phyloP scores from a whole-genome alignment of 768 basidiomycete genomes.

The Boletellus sp. region DNA sequence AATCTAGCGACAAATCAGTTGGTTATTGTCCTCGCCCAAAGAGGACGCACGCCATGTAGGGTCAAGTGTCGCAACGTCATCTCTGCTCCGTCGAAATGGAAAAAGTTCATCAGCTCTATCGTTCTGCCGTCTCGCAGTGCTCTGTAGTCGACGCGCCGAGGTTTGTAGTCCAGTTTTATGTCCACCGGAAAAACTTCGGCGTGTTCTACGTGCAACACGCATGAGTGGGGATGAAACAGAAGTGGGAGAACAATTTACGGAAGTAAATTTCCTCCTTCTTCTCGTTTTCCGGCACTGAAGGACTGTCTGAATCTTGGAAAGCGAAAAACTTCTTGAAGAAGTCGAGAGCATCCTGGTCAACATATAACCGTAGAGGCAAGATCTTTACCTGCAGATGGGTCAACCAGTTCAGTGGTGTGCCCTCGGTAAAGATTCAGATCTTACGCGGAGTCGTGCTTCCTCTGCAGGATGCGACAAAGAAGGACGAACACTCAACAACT shows the following conservation, averaged over 20 bases:
- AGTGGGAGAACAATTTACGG: conserved; percentile 46
- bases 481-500: conserved; percentile 72
- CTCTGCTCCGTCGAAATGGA: conserved; percentile 98
- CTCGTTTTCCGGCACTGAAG: conserved; percentile 32
- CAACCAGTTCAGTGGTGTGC: not conserved
- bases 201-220: conserved; percentile 52
- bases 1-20: conserved; percentile 51
- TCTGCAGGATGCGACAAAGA: conserved; percentile 62
- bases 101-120: conserved; percentile 99
- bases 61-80: conserved; percentile 96
- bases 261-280: conserved; percentile 59
- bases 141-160: conserved; percentile 90
- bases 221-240: conserved; percentile 6
- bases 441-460: conserved; percentile 70
- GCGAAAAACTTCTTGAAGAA: conserved; percentile 96
- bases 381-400: conserved; percentile 67
- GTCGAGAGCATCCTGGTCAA: conserved; percentile 98
- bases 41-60: conserved; percentile 72
- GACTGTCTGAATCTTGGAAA: conserved; percentile 63
- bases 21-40: not conserved
- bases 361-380: conserved; percentile 84
- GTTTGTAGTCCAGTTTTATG: conserved; percentile 97
- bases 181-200: conserved; percentile 95
- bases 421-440: not conserved
- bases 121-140: conserved; percentile 88